Evolutionary conservation across 2,329 filamentous ascomycete species (phyloP), one percentile per base, ranked within the genome.

Genomic region (Aspergillus novoparasiticus): DNA sequence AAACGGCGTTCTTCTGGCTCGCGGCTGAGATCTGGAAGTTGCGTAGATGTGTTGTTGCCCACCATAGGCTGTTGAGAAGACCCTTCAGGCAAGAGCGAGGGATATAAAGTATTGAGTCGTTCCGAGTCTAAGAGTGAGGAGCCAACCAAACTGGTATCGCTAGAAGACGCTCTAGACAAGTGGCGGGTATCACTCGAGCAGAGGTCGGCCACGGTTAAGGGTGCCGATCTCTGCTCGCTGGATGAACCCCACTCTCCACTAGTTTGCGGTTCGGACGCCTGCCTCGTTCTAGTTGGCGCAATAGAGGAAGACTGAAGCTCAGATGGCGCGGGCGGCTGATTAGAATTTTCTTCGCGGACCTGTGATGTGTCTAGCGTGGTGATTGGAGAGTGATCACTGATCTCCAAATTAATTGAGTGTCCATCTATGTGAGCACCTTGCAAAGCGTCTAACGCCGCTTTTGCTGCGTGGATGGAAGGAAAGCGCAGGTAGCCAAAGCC

Each of bases 401-500:
- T 75, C 60, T 80, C 78, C 28, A 80, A 67, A 61, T 80, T 79
- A 58, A 80, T 76, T 8, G 75, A 72, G 55, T 79, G 76, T 2
- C 76, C 78, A 65, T 79, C 76, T 64, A 80, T 76, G 60, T 72
- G 62, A 16, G 68, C 63, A 34, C 78, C 76, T 61, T 78, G 77
- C 23, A 81, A 64, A 30, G 72, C 74, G 46, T 75, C 67, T 55
- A 79, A 68, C 28, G 77, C 79, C 50, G 72, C 75, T 30, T 70
- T 74, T 50, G 78, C 78, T 10, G 75, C 73, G 60, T 75, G 66
- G 11, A 66, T 66, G 1, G 77, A 76, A 28, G 72, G 71, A 57
- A 81, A 80, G 58, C 70, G 63, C 14, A 79, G 61, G 62, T 79
- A 80, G 32, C 78, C 77, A 68, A 80, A 80, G 19, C 78, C 78